These are phyloP conservation scores for Otatea glauca DNA, from an alignment of 176 grass and related monocot species.

Conservation along the genomic window DNA sequence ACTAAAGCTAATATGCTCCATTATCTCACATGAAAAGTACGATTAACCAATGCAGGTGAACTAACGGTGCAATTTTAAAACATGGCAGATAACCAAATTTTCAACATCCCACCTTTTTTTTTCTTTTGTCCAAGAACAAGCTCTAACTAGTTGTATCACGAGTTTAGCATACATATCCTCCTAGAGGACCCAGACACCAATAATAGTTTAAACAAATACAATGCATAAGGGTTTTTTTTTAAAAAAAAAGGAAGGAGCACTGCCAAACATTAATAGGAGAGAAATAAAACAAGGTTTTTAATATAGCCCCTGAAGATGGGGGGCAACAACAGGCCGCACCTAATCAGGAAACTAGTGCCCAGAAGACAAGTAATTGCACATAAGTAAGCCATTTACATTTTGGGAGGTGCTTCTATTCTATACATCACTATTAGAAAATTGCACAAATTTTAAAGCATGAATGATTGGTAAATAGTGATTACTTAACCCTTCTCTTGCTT, in stretches of 20 bases:
- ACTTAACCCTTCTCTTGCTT: too few relatives aligned
- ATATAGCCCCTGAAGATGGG: too few relatives aligned
- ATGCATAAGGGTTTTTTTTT: background rate
- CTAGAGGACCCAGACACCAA: background rate
- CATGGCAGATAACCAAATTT: background rate
- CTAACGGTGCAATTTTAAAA: background rate
- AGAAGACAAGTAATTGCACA: background rate
- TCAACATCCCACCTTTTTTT: background rate
- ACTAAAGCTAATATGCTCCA: conserved; percentile 20
- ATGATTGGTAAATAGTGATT: too few relatives aligned
- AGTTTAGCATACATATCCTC: background rate
- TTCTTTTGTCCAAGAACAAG: background rate
- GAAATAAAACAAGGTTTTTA: too few relatives aligned
- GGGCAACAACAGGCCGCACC: too few relatives aligned
- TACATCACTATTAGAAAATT: too few relatives aligned
- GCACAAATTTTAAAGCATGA: too few relatives aligned
- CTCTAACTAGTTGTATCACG: background rate
- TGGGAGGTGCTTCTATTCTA: too few relatives aligned
- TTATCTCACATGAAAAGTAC: conserved; percentile 18
- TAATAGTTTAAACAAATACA: background rate
- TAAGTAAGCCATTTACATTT: background rate
- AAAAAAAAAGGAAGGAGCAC: too few relatives aligned
- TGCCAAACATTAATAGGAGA: too few relatives aligned
- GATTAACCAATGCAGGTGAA: background rate
- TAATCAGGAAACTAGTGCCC: too few relatives aligned